Evolutionary conservation across 805 yeast genomes (phyloP).

Genomic region (Blastobotrys attinorum): DNA sequence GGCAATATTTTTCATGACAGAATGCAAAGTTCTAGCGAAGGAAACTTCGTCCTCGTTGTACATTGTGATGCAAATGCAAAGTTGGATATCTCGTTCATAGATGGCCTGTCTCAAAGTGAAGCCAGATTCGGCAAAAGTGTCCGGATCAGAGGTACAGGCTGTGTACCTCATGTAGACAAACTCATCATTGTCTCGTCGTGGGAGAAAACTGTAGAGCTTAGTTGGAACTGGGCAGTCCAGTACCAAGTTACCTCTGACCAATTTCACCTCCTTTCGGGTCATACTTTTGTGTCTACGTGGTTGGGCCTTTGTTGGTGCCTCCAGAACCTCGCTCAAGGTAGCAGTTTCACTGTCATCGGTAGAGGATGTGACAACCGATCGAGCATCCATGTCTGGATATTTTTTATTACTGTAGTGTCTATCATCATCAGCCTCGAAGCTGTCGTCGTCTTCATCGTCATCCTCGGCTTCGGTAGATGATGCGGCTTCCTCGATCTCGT

Average conservation of each 20-base stretch:
- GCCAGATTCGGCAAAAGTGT: constrained; percentile 70
- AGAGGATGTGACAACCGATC: neutral
- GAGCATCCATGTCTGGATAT: constrained; percentile 8
- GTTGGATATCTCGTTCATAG: constrained; percentile 82
- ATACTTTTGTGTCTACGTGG: constrained; percentile 63
- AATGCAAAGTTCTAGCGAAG: constrained; percentile 88
- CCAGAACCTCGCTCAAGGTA: constrained; percentile 18
- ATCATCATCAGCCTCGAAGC: constrained; percentile 6
- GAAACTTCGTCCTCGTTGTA: constrained; percentile 90
- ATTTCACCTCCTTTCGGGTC: constrained; percentile 63
- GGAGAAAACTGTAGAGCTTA: constrained; percentile 73
- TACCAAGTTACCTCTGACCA: constrained; percentile 75
- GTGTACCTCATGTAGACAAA: constrained; percentile 95
- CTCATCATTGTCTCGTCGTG: constrained; percentile 84
- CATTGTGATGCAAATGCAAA: constrained; percentile 92
- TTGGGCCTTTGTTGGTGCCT: constrained; percentile 25
- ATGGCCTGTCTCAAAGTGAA: constrained; percentile 82
- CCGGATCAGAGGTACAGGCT: constrained; percentile 92
- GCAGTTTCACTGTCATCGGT: constrained; percentile 11
- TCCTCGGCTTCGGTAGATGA: constrained; percentile 6
- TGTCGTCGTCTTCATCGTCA: constrained; percentile 12
- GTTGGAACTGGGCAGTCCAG: constrained; percentile 93
- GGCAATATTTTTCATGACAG: constrained; percentile 87
- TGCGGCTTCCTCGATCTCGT: constrained; percentile 5
- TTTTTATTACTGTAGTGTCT: neutral